Evolutionary conservation across 306 rosid genomes (phyloP).

Genomic region (Ormosia emarginata): DNA sequence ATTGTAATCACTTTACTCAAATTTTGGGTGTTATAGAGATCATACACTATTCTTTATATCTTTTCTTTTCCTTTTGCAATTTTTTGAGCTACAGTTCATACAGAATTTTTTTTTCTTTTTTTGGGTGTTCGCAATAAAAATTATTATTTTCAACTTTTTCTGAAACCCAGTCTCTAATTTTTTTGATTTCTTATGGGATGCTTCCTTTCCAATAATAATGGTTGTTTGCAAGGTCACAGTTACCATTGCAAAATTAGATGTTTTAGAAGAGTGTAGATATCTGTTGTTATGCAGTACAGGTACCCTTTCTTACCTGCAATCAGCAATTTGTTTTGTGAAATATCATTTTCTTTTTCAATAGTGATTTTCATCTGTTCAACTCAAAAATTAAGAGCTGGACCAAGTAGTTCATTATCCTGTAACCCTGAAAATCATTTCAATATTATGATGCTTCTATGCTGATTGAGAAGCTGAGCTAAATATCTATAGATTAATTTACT

Average conservation of each 20-base stretch:
- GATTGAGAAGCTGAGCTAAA: conserved; percentile 8
- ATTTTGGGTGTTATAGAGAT: conserved; percentile 36
- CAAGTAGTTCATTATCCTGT: background rate
- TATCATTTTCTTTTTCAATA: conserved; percentile 20
- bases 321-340: background rate
- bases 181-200: conserved; percentile 38
- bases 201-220: conserved; percentile 30
- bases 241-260: conserved; percentile 8
- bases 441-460: background rate
- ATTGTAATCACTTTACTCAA: conserved; percentile 38
- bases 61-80: conserved; percentile 8
- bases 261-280: background rate
- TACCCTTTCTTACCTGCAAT: conserved; percentile 1
- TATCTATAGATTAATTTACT: background rate
- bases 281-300: background rate
- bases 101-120: background rate
- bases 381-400: background rate
- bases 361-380: conserved; percentile 12
- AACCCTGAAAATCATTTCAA: background rate
- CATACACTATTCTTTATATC: conserved; percentile 18
- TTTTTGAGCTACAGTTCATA: background rate
- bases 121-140: conserved; percentile 32
- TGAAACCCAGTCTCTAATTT: conserved; percentile 26
- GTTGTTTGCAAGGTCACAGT: conserved; percentile 39
- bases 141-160: background rate